Evolutionary conservation across 345 rosid genomes (phyloP).

Genomic region (Citrus hindsii): DNA sequence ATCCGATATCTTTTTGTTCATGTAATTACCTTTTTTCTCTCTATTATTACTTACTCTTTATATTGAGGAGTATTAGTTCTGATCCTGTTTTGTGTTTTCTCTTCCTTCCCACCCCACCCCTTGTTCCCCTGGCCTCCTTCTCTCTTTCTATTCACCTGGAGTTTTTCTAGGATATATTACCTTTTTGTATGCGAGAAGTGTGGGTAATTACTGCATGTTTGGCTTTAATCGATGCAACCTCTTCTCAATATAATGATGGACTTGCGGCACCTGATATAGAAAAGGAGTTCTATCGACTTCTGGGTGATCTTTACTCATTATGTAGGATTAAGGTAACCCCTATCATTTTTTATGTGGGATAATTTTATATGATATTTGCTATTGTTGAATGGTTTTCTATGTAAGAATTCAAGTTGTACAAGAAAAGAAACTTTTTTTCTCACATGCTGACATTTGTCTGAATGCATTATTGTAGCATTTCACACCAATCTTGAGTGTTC

Average conservation of each 20-base stretch:
- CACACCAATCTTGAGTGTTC: not conserved
- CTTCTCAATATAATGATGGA: constrained; percentile 67
- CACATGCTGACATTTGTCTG: not conserved
- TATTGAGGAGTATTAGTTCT: constrained; percentile 13
- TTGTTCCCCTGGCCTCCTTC: not conserved
- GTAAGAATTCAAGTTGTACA: not conserved
- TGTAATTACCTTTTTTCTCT: not conserved
- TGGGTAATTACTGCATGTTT: constrained; percentile 94
- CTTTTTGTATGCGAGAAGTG: constrained; percentile 86
- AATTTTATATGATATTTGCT: not conserved
- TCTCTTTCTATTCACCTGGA: constrained; percentile 19
- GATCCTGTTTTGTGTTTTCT: not conserved
- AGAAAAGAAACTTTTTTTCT: not conserved
- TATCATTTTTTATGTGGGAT: constrained; percentile 4
- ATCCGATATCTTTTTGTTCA: constrained; percentile 17
- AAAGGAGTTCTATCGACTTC: constrained; percentile 89
- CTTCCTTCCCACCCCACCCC: not conserved
- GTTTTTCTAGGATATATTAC: constrained; percentile 46
- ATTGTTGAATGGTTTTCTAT: not conserved
- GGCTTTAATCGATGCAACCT: constrained; percentile 64
- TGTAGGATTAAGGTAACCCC: constrained; percentile 79
- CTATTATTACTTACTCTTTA: not conserved
- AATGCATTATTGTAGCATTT: not conserved
- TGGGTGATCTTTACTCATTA: constrained; percentile 91
- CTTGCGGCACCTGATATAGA: constrained; percentile 66